Evolutionary conservation across 208 protist species (phyloP).

Genomic region (Acanthamoeba sp.): DNA sequence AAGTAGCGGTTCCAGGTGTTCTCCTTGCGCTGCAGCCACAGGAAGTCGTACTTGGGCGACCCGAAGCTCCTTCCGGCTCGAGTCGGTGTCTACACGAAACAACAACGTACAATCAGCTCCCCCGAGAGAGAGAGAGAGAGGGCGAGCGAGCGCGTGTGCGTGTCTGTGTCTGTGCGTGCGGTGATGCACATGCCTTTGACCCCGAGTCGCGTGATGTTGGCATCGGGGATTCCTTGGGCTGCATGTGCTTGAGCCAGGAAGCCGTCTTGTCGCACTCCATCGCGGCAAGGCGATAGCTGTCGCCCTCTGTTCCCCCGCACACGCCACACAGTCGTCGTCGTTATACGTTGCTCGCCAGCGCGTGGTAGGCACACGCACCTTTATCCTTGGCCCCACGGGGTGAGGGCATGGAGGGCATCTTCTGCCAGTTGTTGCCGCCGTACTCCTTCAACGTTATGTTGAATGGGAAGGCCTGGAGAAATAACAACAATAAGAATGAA

Average conservation of each 20-base stretch:
- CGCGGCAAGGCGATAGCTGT: constrained; percentile 20
- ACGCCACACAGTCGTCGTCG: background rate
- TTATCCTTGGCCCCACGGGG: constrained; percentile 1
- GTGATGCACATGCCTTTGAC: background rate
- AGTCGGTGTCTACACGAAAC: background rate
- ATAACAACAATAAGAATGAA: background rate
- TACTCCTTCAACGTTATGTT: constrained; percentile 34
- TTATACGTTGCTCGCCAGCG: background rate
- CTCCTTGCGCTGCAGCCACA: constrained; percentile 56
- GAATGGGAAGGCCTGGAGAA: background rate
- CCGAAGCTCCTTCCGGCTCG: background rate
- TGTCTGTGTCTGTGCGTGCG: background rate
- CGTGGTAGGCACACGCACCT: background rate
- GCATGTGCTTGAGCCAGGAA: background rate
- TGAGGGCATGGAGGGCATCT: constrained; percentile 32
- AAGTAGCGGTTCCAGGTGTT: constrained; percentile 65
- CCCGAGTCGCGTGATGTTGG: background rate
- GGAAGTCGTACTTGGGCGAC: constrained; percentile 33
- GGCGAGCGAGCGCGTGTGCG: too few relatives aligned
- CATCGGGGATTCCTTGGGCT: background rate
- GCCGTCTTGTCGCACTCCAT: constrained; percentile 27
- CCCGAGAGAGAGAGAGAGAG: too few relatives aligned
- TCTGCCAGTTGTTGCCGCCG: background rate
- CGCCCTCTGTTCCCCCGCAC: background rate
- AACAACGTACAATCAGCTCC: background rate